These are phyloP conservation scores for Phytophthora nicotianae DNA, from an alignment of 352 stramenopile genomes.

Conservation along the genomic window DNA sequence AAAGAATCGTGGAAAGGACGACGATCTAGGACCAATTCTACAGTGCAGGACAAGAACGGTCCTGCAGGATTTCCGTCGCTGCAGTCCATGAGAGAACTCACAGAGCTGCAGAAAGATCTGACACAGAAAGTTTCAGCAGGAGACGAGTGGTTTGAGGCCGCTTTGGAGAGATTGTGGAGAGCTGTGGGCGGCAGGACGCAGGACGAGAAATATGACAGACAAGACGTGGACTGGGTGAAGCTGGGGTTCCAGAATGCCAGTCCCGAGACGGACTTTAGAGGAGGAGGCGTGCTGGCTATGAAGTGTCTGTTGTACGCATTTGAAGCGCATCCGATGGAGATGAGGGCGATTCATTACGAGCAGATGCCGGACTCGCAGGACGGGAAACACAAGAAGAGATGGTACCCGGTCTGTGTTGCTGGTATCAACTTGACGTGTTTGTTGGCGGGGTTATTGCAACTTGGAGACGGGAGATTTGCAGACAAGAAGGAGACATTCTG, in stretches of 20 bases:
- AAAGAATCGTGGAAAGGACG: conserved; percentile 33
- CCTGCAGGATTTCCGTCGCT: conserved; percentile 32
- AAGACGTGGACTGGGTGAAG: conserved; percentile 65
- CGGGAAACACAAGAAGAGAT: conserved; percentile 45
- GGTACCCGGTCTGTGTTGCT: conserved; percentile 83
- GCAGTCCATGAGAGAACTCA: conserved; percentile 50
- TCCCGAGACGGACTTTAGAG: conserved; percentile 85
- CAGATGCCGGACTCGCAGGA: conserved; percentile 45
- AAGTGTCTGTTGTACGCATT: conserved; percentile 88
- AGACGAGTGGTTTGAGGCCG: conserved; percentile 66
- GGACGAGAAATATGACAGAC: conserved; percentile 41
- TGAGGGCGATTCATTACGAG: conserved; percentile 58
- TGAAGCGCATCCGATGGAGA: conserved; percentile 71
- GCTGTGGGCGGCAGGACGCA: conserved; percentile 27
- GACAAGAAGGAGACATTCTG: conserved; percentile 56
- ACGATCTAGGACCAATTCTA: conserved; percentile 31
- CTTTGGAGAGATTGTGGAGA: conserved; percentile 69
- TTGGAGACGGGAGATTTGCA: conserved; percentile 67
- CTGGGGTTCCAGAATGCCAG: conserved; percentile 82
- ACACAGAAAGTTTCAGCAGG: conserved; percentile 64
- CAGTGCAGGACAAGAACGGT: background rate
- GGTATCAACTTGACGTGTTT: conserved; percentile 89
- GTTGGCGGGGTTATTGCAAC: conserved; percentile 64
- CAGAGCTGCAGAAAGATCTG: conserved; percentile 63
- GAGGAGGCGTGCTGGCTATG: conserved; percentile 76